These are phyloP conservation scores for Hondaea fermentalgiana DNA, from an alignment of 108 stramenopile genomes.

Conservation along the genomic window DNA sequence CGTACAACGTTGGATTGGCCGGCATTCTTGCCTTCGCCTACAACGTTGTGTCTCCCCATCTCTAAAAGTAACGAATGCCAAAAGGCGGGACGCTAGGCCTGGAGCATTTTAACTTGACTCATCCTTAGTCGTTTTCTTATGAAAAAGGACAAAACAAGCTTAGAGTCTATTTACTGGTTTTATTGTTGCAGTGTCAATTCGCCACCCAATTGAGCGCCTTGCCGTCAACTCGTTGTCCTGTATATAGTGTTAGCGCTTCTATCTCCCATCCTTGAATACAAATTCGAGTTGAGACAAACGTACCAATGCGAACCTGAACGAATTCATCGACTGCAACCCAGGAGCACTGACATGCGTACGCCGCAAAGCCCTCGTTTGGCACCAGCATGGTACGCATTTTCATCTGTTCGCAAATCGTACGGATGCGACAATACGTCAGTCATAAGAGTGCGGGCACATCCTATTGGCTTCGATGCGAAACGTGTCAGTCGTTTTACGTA, in stretches of 20 bases:
- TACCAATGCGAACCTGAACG: not conserved
- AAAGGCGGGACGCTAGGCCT: not conserved
- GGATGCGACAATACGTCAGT: too few relatives aligned
- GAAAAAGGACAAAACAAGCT: too few relatives aligned
- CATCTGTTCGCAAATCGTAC: not conserved
- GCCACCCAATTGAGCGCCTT: not conserved
- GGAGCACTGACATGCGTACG: constrained; percentile 2
- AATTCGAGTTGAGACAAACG: not conserved
- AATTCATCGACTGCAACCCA: not conserved
- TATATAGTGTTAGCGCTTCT: not conserved
- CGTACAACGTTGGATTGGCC: not conserved
- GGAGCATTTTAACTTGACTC: not conserved
- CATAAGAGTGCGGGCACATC: not conserved
- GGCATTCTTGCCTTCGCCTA: not conserved
- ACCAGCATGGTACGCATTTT: not conserved
- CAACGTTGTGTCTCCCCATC: not conserved
- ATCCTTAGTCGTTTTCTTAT: too few relatives aligned
- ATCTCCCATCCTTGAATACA: too few relatives aligned
- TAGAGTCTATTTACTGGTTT: too few relatives aligned
- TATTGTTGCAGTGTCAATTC: too few relatives aligned
- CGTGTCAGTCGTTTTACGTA: not conserved
- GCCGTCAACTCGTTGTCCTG: not conserved
- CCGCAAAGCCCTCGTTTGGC: not conserved
- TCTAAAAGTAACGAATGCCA: not conserved
- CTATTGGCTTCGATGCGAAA: too few relatives aligned